phyloP scores from a whole-genome alignment of 331 rosid species.

The Pyracantha coccinea region DNA sequence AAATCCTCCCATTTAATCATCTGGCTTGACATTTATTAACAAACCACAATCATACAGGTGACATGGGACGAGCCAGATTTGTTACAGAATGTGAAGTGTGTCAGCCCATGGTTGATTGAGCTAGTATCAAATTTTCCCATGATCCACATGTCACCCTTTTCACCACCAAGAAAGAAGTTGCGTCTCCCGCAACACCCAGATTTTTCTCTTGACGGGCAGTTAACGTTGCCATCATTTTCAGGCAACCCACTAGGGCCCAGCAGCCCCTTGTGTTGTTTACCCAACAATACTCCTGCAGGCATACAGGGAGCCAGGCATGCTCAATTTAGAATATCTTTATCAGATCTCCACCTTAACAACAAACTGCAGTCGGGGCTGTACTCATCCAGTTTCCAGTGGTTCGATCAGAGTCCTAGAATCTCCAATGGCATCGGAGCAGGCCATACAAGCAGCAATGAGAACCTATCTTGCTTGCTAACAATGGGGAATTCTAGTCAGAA shows the following conservation, averaged over 20 bases:
- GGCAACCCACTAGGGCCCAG: conserved; percentile 80
- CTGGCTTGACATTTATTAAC: not conserved
- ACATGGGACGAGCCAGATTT: conserved; percentile 98
- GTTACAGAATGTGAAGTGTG: conserved; percentile 94
- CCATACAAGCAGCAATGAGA: conserved; percentile 41
- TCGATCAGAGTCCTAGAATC: conserved; percentile 37
- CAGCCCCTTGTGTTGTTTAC: conserved; percentile 76
- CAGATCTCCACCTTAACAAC: conserved; percentile 69
- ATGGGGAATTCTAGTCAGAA: conserved; percentile 55
- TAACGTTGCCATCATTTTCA: conserved; percentile 49
- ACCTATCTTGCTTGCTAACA: conserved; percentile 56
- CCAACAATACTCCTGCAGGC: conserved; percentile 93
- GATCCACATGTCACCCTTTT: conserved; percentile 57
- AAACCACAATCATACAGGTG: conserved; percentile 45
- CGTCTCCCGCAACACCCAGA: conserved; percentile 63
- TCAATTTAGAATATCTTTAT: conserved; percentile 80
- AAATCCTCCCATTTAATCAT: not conserved
- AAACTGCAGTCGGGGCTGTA: conserved; percentile 67
- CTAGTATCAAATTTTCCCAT: conserved; percentile 68
- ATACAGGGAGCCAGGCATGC: conserved; percentile 99
- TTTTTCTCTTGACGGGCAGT: conserved; percentile 53
- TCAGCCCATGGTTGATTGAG: conserved; percentile 94
- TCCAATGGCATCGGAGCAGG: conserved; percentile 30
- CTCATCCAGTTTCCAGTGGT: conserved; percentile 39
- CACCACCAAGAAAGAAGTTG: conserved; percentile 83